Base-by-base conservation (phyloP, 1,284 basidiomycete species). In the Porodaedalea pini region DNA sequence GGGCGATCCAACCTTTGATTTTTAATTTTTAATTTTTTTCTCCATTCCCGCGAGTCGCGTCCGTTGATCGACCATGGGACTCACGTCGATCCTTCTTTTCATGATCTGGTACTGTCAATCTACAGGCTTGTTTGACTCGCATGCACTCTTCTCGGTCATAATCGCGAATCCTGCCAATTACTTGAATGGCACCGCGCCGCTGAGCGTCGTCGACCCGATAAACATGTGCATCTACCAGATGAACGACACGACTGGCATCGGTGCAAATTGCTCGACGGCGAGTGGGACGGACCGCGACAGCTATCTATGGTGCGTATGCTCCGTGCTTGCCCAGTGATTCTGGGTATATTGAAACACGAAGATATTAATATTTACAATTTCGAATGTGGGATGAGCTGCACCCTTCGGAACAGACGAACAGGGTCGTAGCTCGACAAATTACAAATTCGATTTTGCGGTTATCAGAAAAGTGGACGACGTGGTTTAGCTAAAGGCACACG, bases 111-210 rank as follows among this genome's bases (percentile, higher is more conserved):
- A n/a, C n/a, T n/a, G n/a, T n/a, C n/a, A n/a, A n/a, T 21, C 51
- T 39, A 21, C 34, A 67, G 71, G 69, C 8, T 61, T 66, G 1
- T 73, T 73, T 48, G 69, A 73, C 55, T 70, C 71, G 17, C 64
- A 71, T 48, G 65, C 58, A 7, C 63, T 74, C 25, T 73, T 74
- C 54, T 63, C 61, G 29, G 70, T 74, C 48, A 69, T 74, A 19
- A 69, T 70, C 49, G 56, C 61, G 25, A 55, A 71, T 32, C 71
- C 73, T 4, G 29, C 56, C 13, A 54, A 62, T 4, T 75, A 73
- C 58, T 61, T 75, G 29, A 72, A 72, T 45, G 73, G 72, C 5
- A 74, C 73, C 1, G 66, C 62, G 0, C 65, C 71, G 5, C 56
- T 65, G 44, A 73, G 70, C 54, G 68, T 71, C 21, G 70, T 66